phyloP scores from a whole-genome alignment of 2,329 filamentous ascomycete species.

The Pyrenophora teres region DNA sequence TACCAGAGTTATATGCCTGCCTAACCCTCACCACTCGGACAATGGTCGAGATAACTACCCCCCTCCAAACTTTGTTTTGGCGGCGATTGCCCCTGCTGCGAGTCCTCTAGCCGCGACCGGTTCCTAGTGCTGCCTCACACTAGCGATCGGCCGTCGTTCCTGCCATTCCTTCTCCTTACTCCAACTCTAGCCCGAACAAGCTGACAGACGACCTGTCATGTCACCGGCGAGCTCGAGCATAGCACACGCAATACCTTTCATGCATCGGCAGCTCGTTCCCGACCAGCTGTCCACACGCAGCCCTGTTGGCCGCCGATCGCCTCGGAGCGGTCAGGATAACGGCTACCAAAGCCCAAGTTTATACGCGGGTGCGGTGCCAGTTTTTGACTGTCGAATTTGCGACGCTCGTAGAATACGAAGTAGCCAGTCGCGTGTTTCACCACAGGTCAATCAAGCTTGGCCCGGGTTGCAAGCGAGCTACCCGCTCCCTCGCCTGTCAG shows the following conservation, averaged over 20 bases:
- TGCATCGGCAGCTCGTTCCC: constrained; percentile 6
- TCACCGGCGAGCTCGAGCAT: constrained; percentile 4
- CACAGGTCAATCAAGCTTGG: constrained; percentile 20
- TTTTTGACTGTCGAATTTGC: constrained; percentile 8
- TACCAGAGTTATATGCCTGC: too few relatives aligned
- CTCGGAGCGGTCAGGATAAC: constrained; percentile 1
- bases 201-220: constrained; percentile 3
- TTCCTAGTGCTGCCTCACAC: constrained; percentile 5
- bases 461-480: constrained; percentile 17
- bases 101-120: neutral
- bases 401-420: constrained; percentile 11
- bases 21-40: too few relatives aligned
- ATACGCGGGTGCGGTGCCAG: neutral
- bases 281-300: neutral
- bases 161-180: constrained; percentile 4
- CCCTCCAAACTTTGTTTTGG: constrained; percentile 1
- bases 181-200: constrained; percentile 5
- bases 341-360: neutral
- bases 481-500: neutral
- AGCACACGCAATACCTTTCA: constrained; percentile 7
- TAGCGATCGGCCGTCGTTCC: constrained; percentile 4
- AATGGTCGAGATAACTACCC: too few relatives aligned
- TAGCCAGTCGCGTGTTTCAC: constrained; percentile 30
- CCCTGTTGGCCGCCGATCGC: constrained; percentile 1
- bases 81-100: neutral